Base-by-base conservation (phyloP, 2,329 filamentous ascomycete genomes). In the Penicillium sp. region DNA sequence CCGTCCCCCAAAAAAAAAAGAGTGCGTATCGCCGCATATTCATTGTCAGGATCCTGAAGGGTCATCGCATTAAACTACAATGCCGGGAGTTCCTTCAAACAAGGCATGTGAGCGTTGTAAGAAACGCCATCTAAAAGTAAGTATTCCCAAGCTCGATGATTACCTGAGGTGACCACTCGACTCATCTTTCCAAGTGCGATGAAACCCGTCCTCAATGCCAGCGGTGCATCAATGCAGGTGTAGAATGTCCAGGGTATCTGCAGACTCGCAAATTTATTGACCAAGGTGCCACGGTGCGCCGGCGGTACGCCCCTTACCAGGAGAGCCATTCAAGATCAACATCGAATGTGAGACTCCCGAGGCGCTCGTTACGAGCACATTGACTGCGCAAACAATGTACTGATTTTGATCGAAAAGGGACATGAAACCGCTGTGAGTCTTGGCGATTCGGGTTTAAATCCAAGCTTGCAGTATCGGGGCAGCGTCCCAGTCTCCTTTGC, bases 211-310 rank as follows among this genome's bases (percentile, higher is more conserved):
- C 69, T 4, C 59, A 61, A 11, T 72, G 69, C 46, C 64, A 66
- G 46, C 64, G 68, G 18, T 72, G 69, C 49, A 57, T 57, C 27
- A 58, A 62, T 39, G 63, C 68, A 5, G 67, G 67, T 9, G 63
- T 67, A 25, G 62, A 70, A 45, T 72, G 69, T 39, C 67, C 68
- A 0, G 69, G 69, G n/a, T 72, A 71, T 62, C 64, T 70, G 18
- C 66, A 70, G 45, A 70, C 64, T 24, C 68, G 69, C 47, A 72
- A 72, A 38, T 72, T 72, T 47, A 69, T 72, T 40, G 69, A 72
- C 44, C 68, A 72, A 47, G 68, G 69, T 5, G 65, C 67, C 24
- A 67, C 68, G 13, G 66, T 72, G 25, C 63, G 69, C 41, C 65
- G 65, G 12, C 60, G 67, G 29, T 69, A 67, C 60, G 66, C 66